A percentile compares a stretch with the other conserved stretches of the same genome.
phyloP scores from a whole-genome alignment of 164 flowering plant species.

The Euptelea pleiosperma region DNA sequence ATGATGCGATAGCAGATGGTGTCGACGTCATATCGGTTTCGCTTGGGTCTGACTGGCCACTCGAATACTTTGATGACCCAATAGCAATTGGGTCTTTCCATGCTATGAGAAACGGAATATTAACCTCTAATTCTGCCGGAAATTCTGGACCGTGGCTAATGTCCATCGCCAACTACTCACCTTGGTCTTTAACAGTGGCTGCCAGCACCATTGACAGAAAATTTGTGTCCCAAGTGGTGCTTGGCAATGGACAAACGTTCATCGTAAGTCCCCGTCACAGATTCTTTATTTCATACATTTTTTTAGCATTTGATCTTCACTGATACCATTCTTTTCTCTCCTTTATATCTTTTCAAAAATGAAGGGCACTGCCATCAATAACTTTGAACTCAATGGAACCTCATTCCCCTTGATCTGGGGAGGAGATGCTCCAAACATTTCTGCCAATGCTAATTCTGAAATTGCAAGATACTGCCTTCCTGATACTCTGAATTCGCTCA shows the following conservation, averaged over 20 bases:
- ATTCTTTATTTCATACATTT: neutral
- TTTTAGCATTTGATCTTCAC: neutral
- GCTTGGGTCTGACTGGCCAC: conserved; percentile 2
- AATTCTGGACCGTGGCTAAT: conserved; percentile 16
- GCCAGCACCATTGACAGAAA: conserved; percentile 29
- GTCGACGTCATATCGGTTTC: conserved; percentile 27
- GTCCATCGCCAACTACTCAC: conserved; percentile 18
- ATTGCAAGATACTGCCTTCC: conserved; percentile 1
- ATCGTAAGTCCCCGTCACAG: conserved; percentile 9
- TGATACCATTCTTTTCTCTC: conserved; percentile 7
- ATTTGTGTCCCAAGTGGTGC: conserved; percentile 18
- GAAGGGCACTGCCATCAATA: conserved; percentile 13
- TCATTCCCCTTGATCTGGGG: conserved; percentile 20
- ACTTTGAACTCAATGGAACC: conserved; percentile 14
- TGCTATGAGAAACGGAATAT: conserved; percentile 25
- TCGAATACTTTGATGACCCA: conserved; percentile 19
- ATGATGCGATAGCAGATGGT: conserved; percentile 28
- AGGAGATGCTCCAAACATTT: conserved; percentile 16
- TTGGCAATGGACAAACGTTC: conserved; percentile 21
- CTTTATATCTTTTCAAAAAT: neutral
- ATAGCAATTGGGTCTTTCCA: conserved; percentile 30
- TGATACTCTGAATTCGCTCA: conserved; percentile 9
- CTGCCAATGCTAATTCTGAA: neutral
- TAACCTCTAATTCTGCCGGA: conserved; percentile 25
- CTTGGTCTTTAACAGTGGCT: conserved; percentile 29